Conservation (phyloP, 805 yeast species). For the Kockiozyma suomiensis region DNA sequence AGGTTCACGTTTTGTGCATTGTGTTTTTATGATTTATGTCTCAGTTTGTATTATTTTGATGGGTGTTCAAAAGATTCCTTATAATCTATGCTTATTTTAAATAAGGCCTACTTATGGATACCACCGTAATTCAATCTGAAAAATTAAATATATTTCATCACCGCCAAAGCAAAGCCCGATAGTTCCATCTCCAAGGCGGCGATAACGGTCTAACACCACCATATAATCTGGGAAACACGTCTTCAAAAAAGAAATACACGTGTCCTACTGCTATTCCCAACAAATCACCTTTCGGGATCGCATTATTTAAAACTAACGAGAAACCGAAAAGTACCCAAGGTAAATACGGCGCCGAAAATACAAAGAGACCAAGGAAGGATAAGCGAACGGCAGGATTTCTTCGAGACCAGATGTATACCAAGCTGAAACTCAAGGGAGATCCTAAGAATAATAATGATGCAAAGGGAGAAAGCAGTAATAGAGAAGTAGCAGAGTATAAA, state of each 20-base stretch:
- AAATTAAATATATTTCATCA: background rate
- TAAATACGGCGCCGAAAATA: slow-evolving; percentile 49
- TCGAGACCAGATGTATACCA: slow-evolving; percentile 54
- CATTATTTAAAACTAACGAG: slow-evolving; percentile 35
- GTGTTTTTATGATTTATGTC: background rate
- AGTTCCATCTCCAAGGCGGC: slow-evolving; percentile 49
- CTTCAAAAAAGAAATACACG: slow-evolving; percentile 46
- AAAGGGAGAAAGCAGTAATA: slow-evolving; percentile 43
- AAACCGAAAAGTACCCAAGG: slow-evolving; percentile 47
- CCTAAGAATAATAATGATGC: slow-evolving; percentile 46
- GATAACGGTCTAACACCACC: slow-evolving; percentile 42
- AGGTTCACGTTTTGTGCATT: background rate
- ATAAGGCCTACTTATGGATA: too few species aligned
- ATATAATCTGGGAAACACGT: slow-evolving; percentile 47
- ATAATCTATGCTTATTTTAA: background rate
- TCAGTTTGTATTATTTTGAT: background rate
- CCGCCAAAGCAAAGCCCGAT: background rate
- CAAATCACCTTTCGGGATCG: slow-evolving; percentile 38
- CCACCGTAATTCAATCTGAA: too few species aligned
- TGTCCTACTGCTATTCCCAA: slow-evolving; percentile 51
- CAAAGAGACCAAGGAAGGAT: slow-evolving; percentile 48
- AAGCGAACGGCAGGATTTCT: slow-evolving; percentile 49
- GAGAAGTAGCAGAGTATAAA: slow-evolving; percentile 38
- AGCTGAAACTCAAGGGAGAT: slow-evolving; percentile 43
- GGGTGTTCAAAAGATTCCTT: background rate